These are phyloP conservation scores for Santalum album DNA, from an alignment of 164 flowering plant genomes.

Conservation along the genomic window DNA sequence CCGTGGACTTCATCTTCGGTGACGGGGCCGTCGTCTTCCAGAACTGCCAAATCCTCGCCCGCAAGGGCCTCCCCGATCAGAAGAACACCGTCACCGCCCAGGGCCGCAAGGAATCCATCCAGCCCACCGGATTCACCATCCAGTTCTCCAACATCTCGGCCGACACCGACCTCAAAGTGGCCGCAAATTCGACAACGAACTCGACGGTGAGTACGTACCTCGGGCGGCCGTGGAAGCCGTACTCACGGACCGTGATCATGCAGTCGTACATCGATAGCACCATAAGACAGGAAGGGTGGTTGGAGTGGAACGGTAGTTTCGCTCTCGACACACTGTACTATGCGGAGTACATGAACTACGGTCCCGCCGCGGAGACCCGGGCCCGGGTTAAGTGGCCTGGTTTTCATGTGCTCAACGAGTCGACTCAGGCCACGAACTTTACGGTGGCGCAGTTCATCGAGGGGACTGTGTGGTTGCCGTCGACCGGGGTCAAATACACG, in stretches of 20 bases:
- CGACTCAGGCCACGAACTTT: constrained; percentile 39
- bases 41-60: constrained; percentile 51
- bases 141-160: constrained; percentile 71
- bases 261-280: constrained; percentile 41
- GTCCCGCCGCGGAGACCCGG: constrained; percentile 53
- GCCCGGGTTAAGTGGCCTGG: constrained; percentile 80
- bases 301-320: constrained; percentile 55
- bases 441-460: constrained; percentile 63
- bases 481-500: constrained; percentile 58
- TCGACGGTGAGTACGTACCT: constrained; percentile 45
- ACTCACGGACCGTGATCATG: constrained; percentile 63
- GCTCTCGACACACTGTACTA: constrained; percentile 53
- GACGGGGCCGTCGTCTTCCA: constrained; percentile 66
- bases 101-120: constrained; percentile 58
- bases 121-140: constrained; percentile 70
- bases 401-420: constrained; percentile 24
- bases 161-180: constrained; percentile 34
- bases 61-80: constrained; percentile 55
- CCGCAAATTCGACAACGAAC: constrained; percentile 7
- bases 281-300: constrained; percentile 74
- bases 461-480: constrained; percentile 74
- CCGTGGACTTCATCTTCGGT: constrained; percentile 87
- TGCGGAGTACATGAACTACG: constrained; percentile 66
- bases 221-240: constrained; percentile 83
- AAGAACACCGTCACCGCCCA: constrained; percentile 86